Evolutionary conservation across 345 rosid genomes (phyloP), one percentile per base, ranked within the genome.

Genomic region (Citrus medica): DNA sequence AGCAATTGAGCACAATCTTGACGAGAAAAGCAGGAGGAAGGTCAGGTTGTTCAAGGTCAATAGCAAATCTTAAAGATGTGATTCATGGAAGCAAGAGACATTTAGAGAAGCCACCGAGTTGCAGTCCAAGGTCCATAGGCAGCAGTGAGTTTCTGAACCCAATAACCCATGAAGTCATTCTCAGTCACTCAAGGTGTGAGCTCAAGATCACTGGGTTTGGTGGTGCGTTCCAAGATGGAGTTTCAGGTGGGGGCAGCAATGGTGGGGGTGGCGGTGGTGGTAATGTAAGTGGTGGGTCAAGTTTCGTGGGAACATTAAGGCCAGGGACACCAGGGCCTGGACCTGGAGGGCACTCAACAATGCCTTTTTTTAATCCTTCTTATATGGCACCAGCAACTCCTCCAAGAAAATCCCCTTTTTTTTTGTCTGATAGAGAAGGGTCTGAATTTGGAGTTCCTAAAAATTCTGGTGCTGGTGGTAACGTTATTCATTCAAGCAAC

Each of bases 71-170:
- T 59, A 96, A 92, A 83, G 99, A 93, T 81, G 99, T 96, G 30
- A 96, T 96, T 75, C 97, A 96, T 79, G 99, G 99, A 46, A 96
- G 99, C 92, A 96, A 96, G 86, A 85, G 98, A 21, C 98, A 96
- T 78, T 76, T 89, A 62, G 98, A 94, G 76, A 91, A 84, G 79
- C 98, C 99, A 25, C 94, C 98, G 5, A 93, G 93, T 61, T 93
- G 98, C 78, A 96, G 99, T 73, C 99, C 99, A 71, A 91, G 99
- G 77, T 96, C 99, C 73, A 94, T 96, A 25, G 99, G 99, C 33
- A 96, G 99, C 88, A 96, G 94, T 84, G 99, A 96, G 92, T 94
- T 96, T 79, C 93, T 93, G 7, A 96, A 96, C 90, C 99, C 98
- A 64, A 90, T 96, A 37, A 90, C 97, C 79, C 99, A 96, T 80